These are phyloP conservation scores for Pseudogymnoascus sp. DNA, from an alignment of 2,329 filamentous ascomycete genomes.

Conservation along the genomic window DNA sequence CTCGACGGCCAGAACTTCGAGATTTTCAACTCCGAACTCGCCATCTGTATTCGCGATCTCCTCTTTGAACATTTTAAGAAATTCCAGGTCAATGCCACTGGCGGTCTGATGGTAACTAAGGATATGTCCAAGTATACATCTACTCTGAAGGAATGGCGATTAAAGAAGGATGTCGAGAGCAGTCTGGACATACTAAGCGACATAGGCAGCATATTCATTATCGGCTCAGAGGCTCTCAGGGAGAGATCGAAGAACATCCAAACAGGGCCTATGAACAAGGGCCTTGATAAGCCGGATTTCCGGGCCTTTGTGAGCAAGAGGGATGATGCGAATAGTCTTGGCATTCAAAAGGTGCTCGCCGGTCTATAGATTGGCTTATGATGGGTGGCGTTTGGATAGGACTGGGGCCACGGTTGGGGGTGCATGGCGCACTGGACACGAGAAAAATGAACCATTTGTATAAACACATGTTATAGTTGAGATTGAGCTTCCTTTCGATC, in stretches of 20 bases:
- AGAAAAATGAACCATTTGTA: slow-evolving; percentile 5
- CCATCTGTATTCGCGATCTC: slow-evolving; percentile 64
- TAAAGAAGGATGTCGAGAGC: slow-evolving; percentile 57
- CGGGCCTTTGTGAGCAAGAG: slow-evolving; percentile 76
- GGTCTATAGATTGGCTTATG: slow-evolving; percentile 17
- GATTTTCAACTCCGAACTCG: slow-evolving; percentile 75
- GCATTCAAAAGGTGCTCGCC: slow-evolving; percentile 74
- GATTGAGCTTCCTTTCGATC: slow-evolving; percentile 8
- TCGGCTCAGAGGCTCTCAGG: slow-evolving; percentile 68
- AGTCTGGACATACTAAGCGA: slow-evolving; percentile 82
- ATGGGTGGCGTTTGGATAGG: slow-evolving; percentile 1
- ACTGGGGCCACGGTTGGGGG: neutral
- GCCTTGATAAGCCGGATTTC: slow-evolving; percentile 59
- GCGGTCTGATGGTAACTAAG: slow-evolving; percentile 90
- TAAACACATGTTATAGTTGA: slow-evolving; percentile 8
- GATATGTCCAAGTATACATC: slow-evolving; percentile 91
- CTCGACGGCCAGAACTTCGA: slow-evolving; percentile 79
- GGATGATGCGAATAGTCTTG: slow-evolving; percentile 73
- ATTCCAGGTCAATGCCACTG: slow-evolving; percentile 86
- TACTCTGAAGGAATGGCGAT: slow-evolving; percentile 72
- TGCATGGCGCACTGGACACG: neutral
- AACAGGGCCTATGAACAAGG: slow-evolving; percentile 38
- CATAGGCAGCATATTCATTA: slow-evolving; percentile 91
- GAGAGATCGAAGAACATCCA: slow-evolving; percentile 57
- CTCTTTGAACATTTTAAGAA: slow-evolving; percentile 91